Base-by-base conservation (phyloP, 31 red algal genomes). In the Endocladia muricata region DNA sequence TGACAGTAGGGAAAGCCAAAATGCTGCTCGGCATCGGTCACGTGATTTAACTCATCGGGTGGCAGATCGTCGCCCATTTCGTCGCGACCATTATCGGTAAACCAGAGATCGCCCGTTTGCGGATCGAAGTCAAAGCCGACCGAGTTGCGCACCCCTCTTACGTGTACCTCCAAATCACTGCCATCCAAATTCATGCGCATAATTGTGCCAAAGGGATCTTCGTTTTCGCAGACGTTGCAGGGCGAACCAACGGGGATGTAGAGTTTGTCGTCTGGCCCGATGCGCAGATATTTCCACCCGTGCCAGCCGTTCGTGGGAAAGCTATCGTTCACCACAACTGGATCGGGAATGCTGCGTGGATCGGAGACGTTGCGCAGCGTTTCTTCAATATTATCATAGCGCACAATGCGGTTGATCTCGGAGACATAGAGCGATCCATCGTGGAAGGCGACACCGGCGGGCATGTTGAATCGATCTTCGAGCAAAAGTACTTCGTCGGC, bases 31-130 rank as follows among this genome's bases (percentile, higher is more conserved):
- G 19, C 28, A 21, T 63, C 28, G 9, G 19, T 63, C 28, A 9
- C 13, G 19, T 23, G 19, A 23, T 63, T 63, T 25, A 63, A 31
- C 26, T 63, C 59, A 31, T 23, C 19, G 59, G 21, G 21, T 11
- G 59, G 59, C 15, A 63, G 11, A 31, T 63, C 59, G 23, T 63
- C 59, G 28, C 59, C 59, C 59, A 63, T 63, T 19, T 23, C 28
- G 28, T 63, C 59, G 19, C 9, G 9, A 9, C 23, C 13, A 31
- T 63, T 63, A 25, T 63, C 59, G 13, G 59, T 63, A 25, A 63
- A 63, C 59, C 59, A 63, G 19, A 63, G 59, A 9, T 63, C 59
- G 19, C 28, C 28, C 11, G 9, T 63, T 25, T 9, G 15, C 19
- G 59, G 59, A 63, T 63, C 11, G 21, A 21, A 63, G 11, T 21